Evolutionary conservation across 2,329 filamentous ascomycete species (phyloP).

Genomic region (Curvularia lunata): DNA sequence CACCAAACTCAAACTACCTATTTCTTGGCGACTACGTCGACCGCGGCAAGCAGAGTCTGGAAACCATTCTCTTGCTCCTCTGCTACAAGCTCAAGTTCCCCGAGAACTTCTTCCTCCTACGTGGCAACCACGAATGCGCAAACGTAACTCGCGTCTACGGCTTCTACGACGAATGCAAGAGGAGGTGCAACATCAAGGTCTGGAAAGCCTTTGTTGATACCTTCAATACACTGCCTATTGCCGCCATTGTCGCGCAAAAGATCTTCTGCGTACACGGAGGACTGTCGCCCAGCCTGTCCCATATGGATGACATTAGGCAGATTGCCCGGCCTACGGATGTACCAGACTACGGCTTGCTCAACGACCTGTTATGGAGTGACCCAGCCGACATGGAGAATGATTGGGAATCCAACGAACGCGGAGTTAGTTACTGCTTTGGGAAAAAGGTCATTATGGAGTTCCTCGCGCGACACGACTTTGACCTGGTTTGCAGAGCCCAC

Average conservation of each 20-base stretch:
- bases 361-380: conserved; percentile 96
- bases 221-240: conserved; percentile 94
- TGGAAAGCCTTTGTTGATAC: conserved; percentile 99
- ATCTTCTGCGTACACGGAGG: conserved; percentile 98
- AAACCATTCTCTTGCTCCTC: conserved; percentile 87
- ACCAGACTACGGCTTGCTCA: conserved; percentile 92
- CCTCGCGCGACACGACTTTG: conserved; percentile 91
- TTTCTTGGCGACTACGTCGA: conserved; percentile 98
- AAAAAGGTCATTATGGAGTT: conserved; percentile 99
- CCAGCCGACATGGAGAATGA: conserved; percentile 97
- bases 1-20: conserved; percentile 87
- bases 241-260: conserved; percentile 94
- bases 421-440: conserved; percentile 97
- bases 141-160: conserved; percentile 96
- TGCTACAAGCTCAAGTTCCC: conserved; percentile 96
- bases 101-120: conserved; percentile 94
- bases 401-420: conserved; percentile 96
- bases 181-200: conserved; percentile 92
- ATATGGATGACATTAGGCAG: conserved; percentile 98
- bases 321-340: conserved; percentile 96
- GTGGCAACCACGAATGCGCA: conserved; percentile 96
- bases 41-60: conserved; percentile 91
- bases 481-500: conserved; percentile 94
- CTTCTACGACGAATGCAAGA: conserved; percentile 98
- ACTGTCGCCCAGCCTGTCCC: conserved; percentile 85